Percentiles rank a stretch among this genome's conserved stretches.
phyloP scores from a whole-genome alignment of 108 stramenopile genomes.

The Licmophora abbreviata region DNA sequence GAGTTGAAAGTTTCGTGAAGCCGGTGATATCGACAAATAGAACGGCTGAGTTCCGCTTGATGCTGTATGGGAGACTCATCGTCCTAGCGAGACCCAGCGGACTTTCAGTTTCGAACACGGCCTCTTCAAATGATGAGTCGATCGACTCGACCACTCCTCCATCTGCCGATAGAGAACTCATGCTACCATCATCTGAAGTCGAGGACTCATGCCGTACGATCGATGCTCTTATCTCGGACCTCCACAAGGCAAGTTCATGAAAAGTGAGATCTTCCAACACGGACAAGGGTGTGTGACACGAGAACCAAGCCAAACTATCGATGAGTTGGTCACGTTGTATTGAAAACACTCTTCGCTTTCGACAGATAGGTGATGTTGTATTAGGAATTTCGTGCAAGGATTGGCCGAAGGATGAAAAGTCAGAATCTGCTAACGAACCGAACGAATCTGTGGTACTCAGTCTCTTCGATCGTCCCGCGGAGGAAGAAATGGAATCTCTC shows the following conservation, averaged over 20 bases:
- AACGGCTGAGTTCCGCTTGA: constrained; percentile 41
- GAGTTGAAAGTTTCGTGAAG: constrained; percentile 66
- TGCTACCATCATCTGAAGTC: constrained; percentile 6
- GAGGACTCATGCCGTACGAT: neutral
- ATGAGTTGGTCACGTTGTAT: constrained; percentile 9
- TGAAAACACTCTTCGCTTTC: too few relatives aligned
- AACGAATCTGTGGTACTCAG: too few relatives aligned
- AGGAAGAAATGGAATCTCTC: too few relatives aligned
- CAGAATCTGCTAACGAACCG: too few relatives aligned
- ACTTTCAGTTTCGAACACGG: too few relatives aligned
- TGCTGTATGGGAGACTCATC: constrained; percentile 25
- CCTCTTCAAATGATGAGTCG: too few relatives aligned
- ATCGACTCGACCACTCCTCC: too few relatives aligned
- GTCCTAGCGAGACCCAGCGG: constrained; percentile 5
- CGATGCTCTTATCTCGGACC: neutral
- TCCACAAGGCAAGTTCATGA: constrained; percentile 11
- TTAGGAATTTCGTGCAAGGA: too few relatives aligned
- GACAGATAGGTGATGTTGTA: too few relatives aligned
- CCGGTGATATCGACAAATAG: constrained; percentile 86
- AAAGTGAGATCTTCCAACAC: constrained; percentile 16
- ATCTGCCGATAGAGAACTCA: constrained; percentile 10
- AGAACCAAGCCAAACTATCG: constrained; percentile 19
- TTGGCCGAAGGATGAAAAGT: too few relatives aligned
- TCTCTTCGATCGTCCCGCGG: too few relatives aligned
- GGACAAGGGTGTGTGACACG: constrained; percentile 17